Evolutionary conservation across 2,329 filamentous ascomycete genomes (phyloP).

Genomic region (Blastomyces emzantsi): DNA sequence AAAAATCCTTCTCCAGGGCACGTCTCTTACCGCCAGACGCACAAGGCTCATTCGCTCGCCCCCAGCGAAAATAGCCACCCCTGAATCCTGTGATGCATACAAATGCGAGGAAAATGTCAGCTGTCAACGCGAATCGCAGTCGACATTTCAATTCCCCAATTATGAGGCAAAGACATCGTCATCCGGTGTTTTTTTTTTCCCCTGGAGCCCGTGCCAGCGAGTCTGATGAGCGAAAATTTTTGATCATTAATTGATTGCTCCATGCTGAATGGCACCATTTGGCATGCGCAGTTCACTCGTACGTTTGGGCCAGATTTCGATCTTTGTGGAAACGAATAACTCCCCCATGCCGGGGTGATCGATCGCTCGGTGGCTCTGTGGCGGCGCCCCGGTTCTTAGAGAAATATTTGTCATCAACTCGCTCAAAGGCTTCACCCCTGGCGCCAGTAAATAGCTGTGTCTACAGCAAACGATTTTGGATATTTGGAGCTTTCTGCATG

Average conservation of each 20-base stretch:
- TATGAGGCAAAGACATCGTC: not conserved
- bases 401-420: not conserved
- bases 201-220: not conserved
- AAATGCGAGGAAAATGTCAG: not conserved
- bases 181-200: not conserved
- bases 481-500: too few relatives aligned
- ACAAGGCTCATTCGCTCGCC: not conserved
- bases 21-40: not conserved
- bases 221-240: not conserved
- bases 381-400: not conserved
- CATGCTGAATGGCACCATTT: not conserved
- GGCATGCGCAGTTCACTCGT: not conserved
- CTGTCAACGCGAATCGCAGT: not conserved
- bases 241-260: not conserved
- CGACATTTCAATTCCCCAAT: slow-evolving; percentile 3
- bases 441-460: too few relatives aligned
- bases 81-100: not conserved
- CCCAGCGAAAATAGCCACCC: not conserved
- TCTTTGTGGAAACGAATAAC: not conserved
- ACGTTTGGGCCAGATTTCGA: not conserved
- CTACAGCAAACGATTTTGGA: too few relatives aligned
- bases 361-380: not conserved
- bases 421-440: too few relatives aligned
- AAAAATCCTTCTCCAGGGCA: not conserved
- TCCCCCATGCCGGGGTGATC: not conserved